Conservation (phyloP, 1,139 yeast species). For the Nakaseomyces sp. region DNA sequence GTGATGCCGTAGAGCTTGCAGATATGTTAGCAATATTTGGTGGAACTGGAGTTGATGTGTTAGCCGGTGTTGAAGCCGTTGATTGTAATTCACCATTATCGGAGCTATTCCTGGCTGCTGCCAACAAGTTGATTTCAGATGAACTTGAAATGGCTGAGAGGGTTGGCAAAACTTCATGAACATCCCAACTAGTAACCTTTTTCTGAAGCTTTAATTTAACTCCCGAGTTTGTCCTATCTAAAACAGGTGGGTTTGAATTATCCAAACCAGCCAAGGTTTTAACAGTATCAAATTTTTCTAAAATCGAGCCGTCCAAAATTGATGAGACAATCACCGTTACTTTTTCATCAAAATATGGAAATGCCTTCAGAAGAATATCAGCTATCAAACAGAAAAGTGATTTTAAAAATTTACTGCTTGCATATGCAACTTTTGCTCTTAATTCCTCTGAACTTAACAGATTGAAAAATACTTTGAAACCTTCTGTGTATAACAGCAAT, state of each 20-base stretch:
- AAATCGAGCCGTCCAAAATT: slow-evolving; percentile 22
- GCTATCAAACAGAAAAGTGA: slow-evolving; percentile 22
- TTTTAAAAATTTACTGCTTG: slow-evolving; percentile 21
- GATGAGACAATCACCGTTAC: slow-evolving; percentile 22
- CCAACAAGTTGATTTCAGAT: slow-evolving; percentile 11
- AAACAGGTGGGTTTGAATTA: neutral
- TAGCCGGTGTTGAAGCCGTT: slow-evolving; percentile 1
- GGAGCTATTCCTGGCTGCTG: neutral
- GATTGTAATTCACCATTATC: neutral
- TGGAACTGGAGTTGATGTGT: slow-evolving; percentile 2
- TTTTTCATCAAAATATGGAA: slow-evolving; percentile 23
- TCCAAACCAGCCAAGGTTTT: slow-evolving; percentile 6
- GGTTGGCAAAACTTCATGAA: slow-evolving; percentile 9
- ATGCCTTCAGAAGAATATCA: slow-evolving; percentile 22
- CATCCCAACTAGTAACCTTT: slow-evolving; percentile 8
- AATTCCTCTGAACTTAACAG: slow-evolving; percentile 18
- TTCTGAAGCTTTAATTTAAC: slow-evolving; percentile 4
- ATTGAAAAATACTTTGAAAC: slow-evolving; percentile 27
- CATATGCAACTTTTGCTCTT: slow-evolving; percentile 16
- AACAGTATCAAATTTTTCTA: slow-evolving; percentile 15
- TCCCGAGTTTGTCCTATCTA: slow-evolving; percentile 3
- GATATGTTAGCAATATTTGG: neutral
- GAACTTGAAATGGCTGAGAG: slow-evolving; percentile 11
- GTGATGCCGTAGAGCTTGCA: neutral
- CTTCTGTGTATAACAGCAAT: slow-evolving; percentile 26